Conservation (phyloP, 768 basidiomycete genomes). For the Hericium erinaceus region DNA sequence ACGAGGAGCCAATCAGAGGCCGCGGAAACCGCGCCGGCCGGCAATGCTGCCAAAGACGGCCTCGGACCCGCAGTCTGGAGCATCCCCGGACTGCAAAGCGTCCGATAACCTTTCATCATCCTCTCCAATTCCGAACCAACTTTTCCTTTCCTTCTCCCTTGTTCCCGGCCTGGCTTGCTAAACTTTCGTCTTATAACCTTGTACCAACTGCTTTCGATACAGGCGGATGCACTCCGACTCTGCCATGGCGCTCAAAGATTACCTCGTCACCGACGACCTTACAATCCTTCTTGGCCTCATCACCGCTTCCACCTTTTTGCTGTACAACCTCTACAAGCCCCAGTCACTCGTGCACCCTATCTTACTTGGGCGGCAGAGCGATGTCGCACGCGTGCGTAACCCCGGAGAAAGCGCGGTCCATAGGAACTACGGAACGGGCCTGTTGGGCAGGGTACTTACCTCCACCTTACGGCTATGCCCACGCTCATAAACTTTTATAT, state of each 20-base stretch:
- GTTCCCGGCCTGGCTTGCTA: neutral
- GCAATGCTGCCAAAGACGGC: neutral
- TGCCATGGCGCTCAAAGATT: constrained; percentile 38
- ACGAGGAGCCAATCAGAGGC: neutral
- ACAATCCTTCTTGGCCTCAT: constrained; percentile 71
- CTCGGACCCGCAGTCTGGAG: neutral
- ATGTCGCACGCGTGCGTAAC: constrained; percentile 74
- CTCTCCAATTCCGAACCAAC: no score
- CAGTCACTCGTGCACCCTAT: constrained; percentile 91
- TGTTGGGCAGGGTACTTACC: constrained; percentile 60
- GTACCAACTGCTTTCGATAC: neutral
- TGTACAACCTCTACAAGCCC: constrained; percentile 72
- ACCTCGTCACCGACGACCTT: constrained; percentile 68
- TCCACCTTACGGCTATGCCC: neutral
- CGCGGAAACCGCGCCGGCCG: neutral
- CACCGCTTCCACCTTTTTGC: constrained; percentile 64
- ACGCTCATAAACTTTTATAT: neutral
- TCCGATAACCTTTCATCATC: neutral
- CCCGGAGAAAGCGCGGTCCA: constrained; percentile 81
- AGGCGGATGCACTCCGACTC: neutral
- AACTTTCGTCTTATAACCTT: neutral
- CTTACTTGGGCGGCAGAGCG: constrained; percentile 85
- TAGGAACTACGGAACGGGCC: constrained; percentile 81
- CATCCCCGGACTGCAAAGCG: no score
- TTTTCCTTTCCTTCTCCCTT: neutral